Base-by-base conservation (phyloP, 1,139 yeast genomes). In the Pichia sp. region DNA sequence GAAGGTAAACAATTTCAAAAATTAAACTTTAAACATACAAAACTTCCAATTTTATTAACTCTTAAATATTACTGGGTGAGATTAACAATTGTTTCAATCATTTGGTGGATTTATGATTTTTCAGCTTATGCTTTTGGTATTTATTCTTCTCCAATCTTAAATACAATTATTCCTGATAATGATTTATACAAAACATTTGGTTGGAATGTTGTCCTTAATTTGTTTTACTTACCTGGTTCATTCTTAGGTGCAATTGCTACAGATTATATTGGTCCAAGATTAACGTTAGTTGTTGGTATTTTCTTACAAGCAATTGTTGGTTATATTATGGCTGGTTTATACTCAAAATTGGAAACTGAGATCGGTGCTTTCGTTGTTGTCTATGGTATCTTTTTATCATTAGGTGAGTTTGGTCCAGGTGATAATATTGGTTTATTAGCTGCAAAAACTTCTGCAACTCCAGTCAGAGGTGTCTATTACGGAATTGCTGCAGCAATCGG, bases 361-460 rank as follows among this genome's bases (percentile, higher is more conserved):
- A 73, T 89, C 64, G 96, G 81, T 34, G 93, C 82, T 0, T 89
- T 91, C 64, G 84, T 83, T 46, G 93, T 89, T 42, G 85, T 87
- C 25, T 90, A 84, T 65, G 98, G 97, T 72, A 80, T 91, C 58
- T 91, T 90, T 69, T 73, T 81, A 65, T 75, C 96, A 8, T 74
- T 88, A 47, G 98, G 98, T 62, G 97, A 91, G 70, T 87, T 90
- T 68, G 96, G 96, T 29, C 91, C 96, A 18, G 98, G 98, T 71
- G 89, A 90, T 70, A 88, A 87, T 69, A 84, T 87, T 67, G 97
- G 97, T 60, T 72, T 87, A 54, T 74, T 91, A 57, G 95, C 96
- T 30, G 79, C 96, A 42, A 90, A 90, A 70, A 85, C 96, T 33
- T 79, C 84, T 49, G 87, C 96, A 44, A 85, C 96, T 18, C 83